A percentile compares a stretch with the other conserved stretches of the same genome.
Evolutionary conservation across 2,329 filamentous ascomycete species (phyloP).

Genomic region (Apiospora marii): DNA sequence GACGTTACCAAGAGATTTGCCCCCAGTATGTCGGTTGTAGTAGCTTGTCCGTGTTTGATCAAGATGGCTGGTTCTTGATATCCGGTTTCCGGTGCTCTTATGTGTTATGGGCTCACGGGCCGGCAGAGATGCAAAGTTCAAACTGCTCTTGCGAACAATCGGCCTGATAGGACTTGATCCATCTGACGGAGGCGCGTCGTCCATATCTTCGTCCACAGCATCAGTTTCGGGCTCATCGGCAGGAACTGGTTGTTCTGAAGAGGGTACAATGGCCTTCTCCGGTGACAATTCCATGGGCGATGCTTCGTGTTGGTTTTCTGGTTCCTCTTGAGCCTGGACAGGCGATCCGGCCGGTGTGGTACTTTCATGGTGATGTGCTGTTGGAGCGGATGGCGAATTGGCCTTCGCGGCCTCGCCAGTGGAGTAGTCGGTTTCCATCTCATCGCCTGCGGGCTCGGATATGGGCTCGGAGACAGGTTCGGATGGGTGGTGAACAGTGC

Average conservation of each 20-base stretch:
- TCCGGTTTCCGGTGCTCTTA: constrained; percentile 78
- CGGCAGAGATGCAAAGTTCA: constrained; percentile 92
- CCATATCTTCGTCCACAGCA: constrained; percentile 37
- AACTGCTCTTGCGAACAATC: constrained; percentile 87
- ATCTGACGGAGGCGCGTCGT: constrained; percentile 63
- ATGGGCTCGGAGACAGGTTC: constrained; percentile 34
- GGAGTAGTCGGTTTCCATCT: constrained; percentile 40
- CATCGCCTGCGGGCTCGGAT: constrained; percentile 31
- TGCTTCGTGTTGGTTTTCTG: background rate
- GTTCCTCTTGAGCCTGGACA: background rate
- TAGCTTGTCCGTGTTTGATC: constrained; percentile 78
- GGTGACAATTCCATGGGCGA: background rate
- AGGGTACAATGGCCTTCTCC: constrained; percentile 28
- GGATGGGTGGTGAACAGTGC: constrained; percentile 32
- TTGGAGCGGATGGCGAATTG: constrained; percentile 31
- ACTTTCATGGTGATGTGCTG: constrained; percentile 36
- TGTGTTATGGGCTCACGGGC: constrained; percentile 89
- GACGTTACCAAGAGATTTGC: constrained; percentile 70
- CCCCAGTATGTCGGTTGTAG: constrained; percentile 75
- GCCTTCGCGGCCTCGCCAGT: constrained; percentile 35
- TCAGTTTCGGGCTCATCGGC: constrained; percentile 29
- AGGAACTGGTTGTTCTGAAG: constrained; percentile 29
- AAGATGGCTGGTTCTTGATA: constrained; percentile 80
- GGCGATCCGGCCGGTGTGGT: constrained; percentile 45
- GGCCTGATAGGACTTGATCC: constrained; percentile 78